Conservation (phyloP, 2,329 filamentous ascomycete species). For the Diplodia seriata region DNA sequence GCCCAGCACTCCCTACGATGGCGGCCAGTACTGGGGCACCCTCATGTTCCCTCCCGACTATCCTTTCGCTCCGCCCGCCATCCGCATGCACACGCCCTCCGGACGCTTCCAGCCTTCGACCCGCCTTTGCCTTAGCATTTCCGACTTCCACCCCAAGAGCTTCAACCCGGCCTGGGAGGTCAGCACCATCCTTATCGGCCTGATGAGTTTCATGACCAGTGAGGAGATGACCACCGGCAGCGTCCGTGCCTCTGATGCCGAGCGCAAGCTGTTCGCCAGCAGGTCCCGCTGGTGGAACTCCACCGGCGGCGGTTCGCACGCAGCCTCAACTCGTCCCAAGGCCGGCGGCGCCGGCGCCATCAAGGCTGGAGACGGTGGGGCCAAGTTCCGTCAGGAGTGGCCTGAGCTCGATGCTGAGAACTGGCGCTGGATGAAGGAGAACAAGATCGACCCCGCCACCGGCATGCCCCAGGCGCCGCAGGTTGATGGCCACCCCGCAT, state of each 20-base stretch:
- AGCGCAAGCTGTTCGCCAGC: slow-evolving; percentile 78
- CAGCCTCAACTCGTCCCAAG: slow-evolving; percentile 48
- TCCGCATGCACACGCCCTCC: slow-evolving; percentile 97
- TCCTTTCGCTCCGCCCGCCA: slow-evolving; percentile 94
- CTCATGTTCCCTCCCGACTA: slow-evolving; percentile 95
- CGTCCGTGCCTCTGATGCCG: slow-evolving; percentile 75
- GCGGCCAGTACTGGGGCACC: slow-evolving; percentile 98
- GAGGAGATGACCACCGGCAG: slow-evolving; percentile 98
- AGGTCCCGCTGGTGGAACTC: slow-evolving; percentile 95
- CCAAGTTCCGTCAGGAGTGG: slow-evolving; percentile 90
- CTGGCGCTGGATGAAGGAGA: slow-evolving; percentile 86
- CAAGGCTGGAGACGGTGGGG: slow-evolving; percentile 89
- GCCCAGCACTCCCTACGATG: slow-evolving; percentile 90
- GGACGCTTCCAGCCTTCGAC: slow-evolving; percentile 94
- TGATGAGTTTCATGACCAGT: slow-evolving; percentile 96
- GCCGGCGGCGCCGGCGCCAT: slow-evolving; percentile 67
- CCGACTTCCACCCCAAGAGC: slow-evolving; percentile 95
- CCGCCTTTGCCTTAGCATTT: slow-evolving; percentile 91
- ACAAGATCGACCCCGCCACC: slow-evolving; percentile 77
- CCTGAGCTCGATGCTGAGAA: slow-evolving; percentile 88
- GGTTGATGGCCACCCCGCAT: slow-evolving; percentile 58
- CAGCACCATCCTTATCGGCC: slow-evolving; percentile 90
- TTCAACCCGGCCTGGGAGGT: slow-evolving; percentile 99
- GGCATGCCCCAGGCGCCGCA: slow-evolving; percentile 62
- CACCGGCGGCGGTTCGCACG: slow-evolving; percentile 78